phyloP scores from a whole-genome alignment of 768 basidiomycete species.

The Russula earlei region DNA sequence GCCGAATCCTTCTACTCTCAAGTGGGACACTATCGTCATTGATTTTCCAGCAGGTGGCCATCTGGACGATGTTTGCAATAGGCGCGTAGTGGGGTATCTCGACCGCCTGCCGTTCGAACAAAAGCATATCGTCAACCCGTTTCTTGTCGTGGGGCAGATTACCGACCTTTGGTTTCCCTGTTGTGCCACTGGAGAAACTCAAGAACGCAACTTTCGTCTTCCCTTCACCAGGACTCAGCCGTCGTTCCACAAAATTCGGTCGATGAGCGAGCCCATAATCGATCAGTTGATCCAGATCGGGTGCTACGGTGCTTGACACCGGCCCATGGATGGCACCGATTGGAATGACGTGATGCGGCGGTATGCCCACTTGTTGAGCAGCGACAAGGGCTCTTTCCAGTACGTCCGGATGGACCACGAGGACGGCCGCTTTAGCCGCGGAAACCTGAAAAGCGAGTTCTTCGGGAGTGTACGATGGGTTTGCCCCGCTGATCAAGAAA shows the following conservation, averaged over 20 bases:
- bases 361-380: slow-evolving; percentile 25
- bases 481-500: slow-evolving; percentile 41
- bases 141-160: slow-evolving; percentile 25
- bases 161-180: slow-evolving; percentile 37
- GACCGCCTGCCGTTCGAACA: slow-evolving; percentile 43
- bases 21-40: slow-evolving; percentile 28
- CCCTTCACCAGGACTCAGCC: slow-evolving; percentile 46
- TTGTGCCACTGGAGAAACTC: slow-evolving; percentile 69
- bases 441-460: slow-evolving; percentile 51
- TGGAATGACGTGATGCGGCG: slow-evolving; percentile 25
- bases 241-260: slow-evolving; percentile 36
- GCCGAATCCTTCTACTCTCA: slow-evolving; percentile 34
- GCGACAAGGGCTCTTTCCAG: slow-evolving; percentile 26
- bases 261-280: slow-evolving; percentile 30
- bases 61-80: slow-evolving; percentile 40
- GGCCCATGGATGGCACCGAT: slow-evolving; percentile 19
- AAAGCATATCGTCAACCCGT: slow-evolving; percentile 18
- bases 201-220: slow-evolving; percentile 56
- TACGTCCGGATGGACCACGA: slow-evolving; percentile 27
- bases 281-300: slow-evolving; percentile 41
- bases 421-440: slow-evolving; percentile 15
- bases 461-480: slow-evolving; percentile 47
- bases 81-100: slow-evolving; percentile 53
- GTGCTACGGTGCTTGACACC: not conserved
- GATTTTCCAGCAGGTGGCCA: slow-evolving; percentile 15